Evolutionary conservation across 2,329 filamentous ascomycete genomes (phyloP).

Genomic region (Coleophoma crateriformis): DNA sequence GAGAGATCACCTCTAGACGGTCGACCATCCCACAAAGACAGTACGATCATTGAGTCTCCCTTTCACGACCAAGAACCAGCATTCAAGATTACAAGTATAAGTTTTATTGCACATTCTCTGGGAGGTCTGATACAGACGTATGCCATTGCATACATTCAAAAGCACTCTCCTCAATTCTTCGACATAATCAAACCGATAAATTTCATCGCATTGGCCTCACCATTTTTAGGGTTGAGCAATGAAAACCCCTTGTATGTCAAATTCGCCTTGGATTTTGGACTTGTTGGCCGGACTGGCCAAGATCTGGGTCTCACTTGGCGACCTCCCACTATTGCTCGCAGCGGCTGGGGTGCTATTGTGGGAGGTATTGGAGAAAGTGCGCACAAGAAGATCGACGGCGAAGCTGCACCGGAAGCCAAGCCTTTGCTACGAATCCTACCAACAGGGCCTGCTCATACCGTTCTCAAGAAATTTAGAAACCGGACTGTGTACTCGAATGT

Average conservation of each 20-base stretch:
- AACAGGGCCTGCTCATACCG: slow-evolving; percentile 83
- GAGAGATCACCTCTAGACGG: slow-evolving; percentile 35
- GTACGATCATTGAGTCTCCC: slow-evolving; percentile 47
- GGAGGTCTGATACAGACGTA: slow-evolving; percentile 90
- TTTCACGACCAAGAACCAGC: slow-evolving; percentile 39
- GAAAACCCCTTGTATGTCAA: slow-evolving; percentile 97
- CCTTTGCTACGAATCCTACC: slow-evolving; percentile 84
- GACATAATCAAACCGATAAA: slow-evolving; percentile 80
- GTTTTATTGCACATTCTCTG: slow-evolving; percentile 87
- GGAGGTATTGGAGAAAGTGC: slow-evolving; percentile 70
- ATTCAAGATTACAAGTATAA: slow-evolving; percentile 90
- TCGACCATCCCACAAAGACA: slow-evolving; percentile 52
- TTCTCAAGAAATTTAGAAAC: slow-evolving; percentile 82
- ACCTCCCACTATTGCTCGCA: slow-evolving; percentile 77
- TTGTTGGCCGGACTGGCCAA: slow-evolving; percentile 93
- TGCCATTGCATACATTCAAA: slow-evolving; percentile 92
- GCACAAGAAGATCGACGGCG: slow-evolving; percentile 51
- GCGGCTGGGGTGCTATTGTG: slow-evolving; percentile 84
- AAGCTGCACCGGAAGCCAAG: slow-evolving; percentile 73
- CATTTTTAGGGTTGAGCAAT: slow-evolving; percentile 87
- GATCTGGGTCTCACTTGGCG: slow-evolving; percentile 94
- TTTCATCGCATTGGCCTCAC: slow-evolving; percentile 82
- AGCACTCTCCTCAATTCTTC: slow-evolving; percentile 90
- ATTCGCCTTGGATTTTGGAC: slow-evolving; percentile 91
- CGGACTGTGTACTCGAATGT: slow-evolving; percentile 94